Evolutionary conservation across 148 eudicot species (phyloP), one percentile per base, ranked within the genome.

Genomic region (Vaccinium vitisidaea): DNA sequence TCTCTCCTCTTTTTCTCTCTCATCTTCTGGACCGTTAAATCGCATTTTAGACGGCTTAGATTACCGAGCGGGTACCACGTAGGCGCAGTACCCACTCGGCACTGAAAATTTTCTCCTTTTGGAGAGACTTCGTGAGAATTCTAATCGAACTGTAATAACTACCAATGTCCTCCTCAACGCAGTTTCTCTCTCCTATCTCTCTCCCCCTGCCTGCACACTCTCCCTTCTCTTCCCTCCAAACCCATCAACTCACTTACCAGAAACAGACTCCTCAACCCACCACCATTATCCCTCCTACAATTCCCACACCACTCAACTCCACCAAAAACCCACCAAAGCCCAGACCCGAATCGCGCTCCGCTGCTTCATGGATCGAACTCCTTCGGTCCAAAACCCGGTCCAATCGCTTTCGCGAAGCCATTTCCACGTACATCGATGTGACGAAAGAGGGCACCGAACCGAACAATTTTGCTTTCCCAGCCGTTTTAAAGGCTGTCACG

Each of bases 321-420:
- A 27, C 59, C 86, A 49, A 83, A 86, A 61, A 88, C 87, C 25
- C 70, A 43, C 25, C 85, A 69, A 87, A 86, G 80, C 87, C 92
- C 89, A 80, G 76, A 48, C 84, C 88, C 46, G 85, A 88, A 73
- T 32, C 85, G 32, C 88, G 48, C 50, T 85, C 94, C 19, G 75
- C 88, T 1, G 67, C 86, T 3, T 88, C 92, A 93, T 94, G 98
- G 98, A 63, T 90, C 88, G 89, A 91, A 80, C 32, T 87, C 30
- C 94, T 96, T 85, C 96, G 96, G 15, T 86, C 90, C 59, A 89
- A 92, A 6, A 80, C 89, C 58, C 98, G 92, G 32, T 90, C 94
- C 18, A 92, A 89, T 58, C 86, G 88, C 79, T 88, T 86, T 79
- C 86, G 73, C 14, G 88, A 92, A 82, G 93, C 96, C 63, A 87